A percentile compares a stretch with the other conserved stretches of the same genome.
Evolutionary conservation across 169 alveolate genomes (phyloP).

Genomic region (Babesia divergens): DNA sequence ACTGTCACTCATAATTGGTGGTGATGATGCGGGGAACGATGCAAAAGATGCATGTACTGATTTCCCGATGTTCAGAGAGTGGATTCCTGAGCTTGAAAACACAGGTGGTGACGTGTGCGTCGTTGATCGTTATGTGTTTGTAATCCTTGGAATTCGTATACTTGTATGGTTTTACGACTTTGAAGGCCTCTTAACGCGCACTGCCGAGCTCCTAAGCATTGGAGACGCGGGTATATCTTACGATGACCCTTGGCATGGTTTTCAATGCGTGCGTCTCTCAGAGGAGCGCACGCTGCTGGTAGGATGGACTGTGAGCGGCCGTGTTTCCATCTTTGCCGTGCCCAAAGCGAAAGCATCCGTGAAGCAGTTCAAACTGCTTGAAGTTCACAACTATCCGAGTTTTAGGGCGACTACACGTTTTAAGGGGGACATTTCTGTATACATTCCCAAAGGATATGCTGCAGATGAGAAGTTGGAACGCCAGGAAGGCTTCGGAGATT

Average conservation of each 20-base stretch:
- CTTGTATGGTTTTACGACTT: constrained; percentile 52
- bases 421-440: neutral
- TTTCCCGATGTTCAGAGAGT: constrained; percentile 34
- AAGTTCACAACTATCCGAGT: neutral
- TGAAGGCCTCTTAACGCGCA: constrained; percentile 40
- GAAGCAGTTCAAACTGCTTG: neutral
- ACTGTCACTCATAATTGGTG: neutral
- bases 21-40: neutral
- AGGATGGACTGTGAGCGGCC: constrained; percentile 44
- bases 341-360: constrained; percentile 12
- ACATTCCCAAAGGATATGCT: neutral
- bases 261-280: constrained; percentile 16
- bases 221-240: constrained; percentile 4
- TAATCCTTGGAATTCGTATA: constrained; percentile 40
- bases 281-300: neutral
- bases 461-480: neutral
- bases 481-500: neutral
- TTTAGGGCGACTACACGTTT: neutral
- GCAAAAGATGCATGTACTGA: neutral
- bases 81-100: constrained; percentile 37
- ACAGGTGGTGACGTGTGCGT: constrained; percentile 12
- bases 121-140: constrained; percentile 31
- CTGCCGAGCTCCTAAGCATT: constrained; percentile 47
- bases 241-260: constrained; percentile 37
- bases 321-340: constrained; percentile 24